phyloP scores from a whole-genome alignment of 495 filamentous ascomycete genomes.

The Tuber melanosporum region DNA sequence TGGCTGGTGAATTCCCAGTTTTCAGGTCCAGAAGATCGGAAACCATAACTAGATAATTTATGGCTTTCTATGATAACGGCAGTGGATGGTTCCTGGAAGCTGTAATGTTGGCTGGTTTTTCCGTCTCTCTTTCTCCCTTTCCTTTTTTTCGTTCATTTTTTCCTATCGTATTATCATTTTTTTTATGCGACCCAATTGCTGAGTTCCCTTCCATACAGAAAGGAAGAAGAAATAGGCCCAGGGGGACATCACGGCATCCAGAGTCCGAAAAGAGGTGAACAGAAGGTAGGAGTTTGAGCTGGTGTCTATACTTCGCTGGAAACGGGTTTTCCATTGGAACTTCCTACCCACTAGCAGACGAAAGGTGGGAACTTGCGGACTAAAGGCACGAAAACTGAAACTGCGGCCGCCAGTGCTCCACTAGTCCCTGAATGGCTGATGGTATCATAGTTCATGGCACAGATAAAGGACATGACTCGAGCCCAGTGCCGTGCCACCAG shows the following conservation, averaged over 20 bases:
- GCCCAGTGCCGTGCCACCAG: neutral
- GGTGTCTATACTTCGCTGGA: neutral
- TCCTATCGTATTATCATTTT: neutral
- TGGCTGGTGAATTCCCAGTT: neutral
- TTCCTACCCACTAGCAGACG: neutral
- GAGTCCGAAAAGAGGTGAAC: neutral
- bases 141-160: neutral
- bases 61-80: neutral
- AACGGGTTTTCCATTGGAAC: neutral
- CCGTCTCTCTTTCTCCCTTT: neutral
- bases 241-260: neutral
- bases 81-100: neutral
- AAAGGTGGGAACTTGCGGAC: neutral
- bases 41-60: constrained; percentile 1
- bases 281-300: neutral
- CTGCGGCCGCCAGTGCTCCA: neutral
- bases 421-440: neutral
- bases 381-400: neutral
- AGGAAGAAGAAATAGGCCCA: neutral
- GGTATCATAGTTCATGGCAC: neutral
- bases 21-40: neutral
- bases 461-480: neutral
- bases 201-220: neutral
- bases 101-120: neutral
- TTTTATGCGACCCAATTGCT: neutral